Evolutionary conservation across 2,329 filamentous ascomycete species (phyloP).

Genomic region (Fusarium papillatum): DNA sequence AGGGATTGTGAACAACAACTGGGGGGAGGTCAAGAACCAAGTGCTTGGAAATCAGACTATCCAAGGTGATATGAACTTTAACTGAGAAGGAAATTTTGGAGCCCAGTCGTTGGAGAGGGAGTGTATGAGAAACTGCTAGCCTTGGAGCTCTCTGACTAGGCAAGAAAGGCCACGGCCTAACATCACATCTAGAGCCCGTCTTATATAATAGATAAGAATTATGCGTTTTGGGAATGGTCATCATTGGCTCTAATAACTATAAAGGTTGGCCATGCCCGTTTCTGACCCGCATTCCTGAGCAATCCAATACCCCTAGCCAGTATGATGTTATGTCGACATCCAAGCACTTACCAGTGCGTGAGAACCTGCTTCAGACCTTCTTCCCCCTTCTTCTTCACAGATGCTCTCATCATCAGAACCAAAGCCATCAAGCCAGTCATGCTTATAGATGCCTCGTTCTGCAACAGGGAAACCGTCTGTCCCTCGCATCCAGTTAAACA

Average conservation of each 20-base stretch:
- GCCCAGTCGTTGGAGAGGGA: background rate
- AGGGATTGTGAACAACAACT: background rate
- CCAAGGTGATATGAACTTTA: background rate
- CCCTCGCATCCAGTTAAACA: slow-evolving; percentile 25
- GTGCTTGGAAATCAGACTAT: background rate
- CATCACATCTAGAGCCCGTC: background rate
- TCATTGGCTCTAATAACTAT: background rate
- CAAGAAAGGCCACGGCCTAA: background rate
- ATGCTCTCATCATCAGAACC: slow-evolving; percentile 19
- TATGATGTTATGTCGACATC: background rate
- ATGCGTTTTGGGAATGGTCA: too few relatives aligned
- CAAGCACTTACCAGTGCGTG: background rate
- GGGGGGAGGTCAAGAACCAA: background rate
- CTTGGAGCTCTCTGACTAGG: background rate
- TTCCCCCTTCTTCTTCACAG: slow-evolving; percentile 2
- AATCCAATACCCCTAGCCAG: too few relatives aligned
- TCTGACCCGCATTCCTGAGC: too few relatives aligned
- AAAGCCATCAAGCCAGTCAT: slow-evolving; percentile 23
- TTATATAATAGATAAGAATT: background rate
- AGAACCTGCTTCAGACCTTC: background rate
- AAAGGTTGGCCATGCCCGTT: background rate
- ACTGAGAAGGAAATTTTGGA: background rate
- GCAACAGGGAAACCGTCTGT: slow-evolving; percentile 16
- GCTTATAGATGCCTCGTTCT: slow-evolving; percentile 20
- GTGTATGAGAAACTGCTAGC: background rate